These are phyloP conservation scores for Annulohypoxylon nitens DNA, from an alignment of 495 filamentous ascomycete species.

Conservation along the genomic window DNA sequence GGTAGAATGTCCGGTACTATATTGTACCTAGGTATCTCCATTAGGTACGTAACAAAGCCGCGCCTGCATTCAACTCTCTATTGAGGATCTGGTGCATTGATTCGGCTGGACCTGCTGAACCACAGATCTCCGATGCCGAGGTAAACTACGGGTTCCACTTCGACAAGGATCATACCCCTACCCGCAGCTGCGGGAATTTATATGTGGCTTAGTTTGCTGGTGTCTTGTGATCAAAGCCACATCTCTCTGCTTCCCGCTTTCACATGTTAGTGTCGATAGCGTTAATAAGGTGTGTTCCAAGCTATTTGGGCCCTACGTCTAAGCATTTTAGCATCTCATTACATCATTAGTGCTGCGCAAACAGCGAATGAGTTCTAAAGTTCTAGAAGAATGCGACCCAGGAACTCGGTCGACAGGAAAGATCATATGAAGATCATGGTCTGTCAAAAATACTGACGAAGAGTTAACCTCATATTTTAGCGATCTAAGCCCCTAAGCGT, in stretches of 20 bases:
- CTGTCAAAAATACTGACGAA: background rate
- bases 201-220: conserved; percentile 6
- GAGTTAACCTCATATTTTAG: background rate
- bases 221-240: conserved; percentile 29
- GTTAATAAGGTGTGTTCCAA: background rate
- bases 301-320: background rate
- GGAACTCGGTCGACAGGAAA: conserved; percentile 12
- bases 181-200: conserved; percentile 33
- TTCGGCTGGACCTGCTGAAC: conserved; percentile 22
- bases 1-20: conserved; percentile 28
- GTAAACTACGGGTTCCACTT: conserved; percentile 38
- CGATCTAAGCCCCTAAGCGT: background rate
- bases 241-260: conserved; percentile 20
- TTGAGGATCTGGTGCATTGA: conserved; percentile 20
- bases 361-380: conserved; percentile 22
- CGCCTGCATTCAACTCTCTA: background rate
- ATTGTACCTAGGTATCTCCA: background rate
- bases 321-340: conserved; percentile 7
- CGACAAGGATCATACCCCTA: conserved; percentile 9
- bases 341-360: conserved; percentile 31
- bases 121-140: conserved; percentile 48
- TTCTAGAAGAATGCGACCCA: conserved; percentile 28
- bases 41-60: background rate
- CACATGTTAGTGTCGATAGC: conserved; percentile 23
- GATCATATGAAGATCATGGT: conserved; percentile 7